A percentile compares a stretch with the other conserved stretches of the same genome.
Evolutionary conservation across 208 protist species (phyloP).

Genomic region (Crithidia acanthocephali): DNA sequence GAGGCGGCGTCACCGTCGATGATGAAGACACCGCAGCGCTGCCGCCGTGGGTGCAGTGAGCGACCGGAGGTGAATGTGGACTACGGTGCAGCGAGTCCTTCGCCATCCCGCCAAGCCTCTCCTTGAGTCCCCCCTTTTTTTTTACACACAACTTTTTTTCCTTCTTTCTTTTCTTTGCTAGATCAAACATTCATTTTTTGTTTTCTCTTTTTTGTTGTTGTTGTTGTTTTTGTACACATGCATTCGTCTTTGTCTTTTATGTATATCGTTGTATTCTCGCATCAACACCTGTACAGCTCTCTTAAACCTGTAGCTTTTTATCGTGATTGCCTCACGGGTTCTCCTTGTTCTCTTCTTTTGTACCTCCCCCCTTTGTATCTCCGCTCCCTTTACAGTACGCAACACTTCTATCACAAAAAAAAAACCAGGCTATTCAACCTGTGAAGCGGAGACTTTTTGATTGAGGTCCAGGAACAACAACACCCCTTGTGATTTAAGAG

Average conservation of each 20-base stretch:
- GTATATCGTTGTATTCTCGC: not conserved
- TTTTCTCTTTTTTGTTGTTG: not conserved
- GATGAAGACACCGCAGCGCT: constrained; percentile 1
- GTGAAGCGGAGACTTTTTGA: too few species aligned
- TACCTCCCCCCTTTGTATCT: not conserved
- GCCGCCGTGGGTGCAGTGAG: constrained; percentile 27
- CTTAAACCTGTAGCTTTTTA: too few species aligned
- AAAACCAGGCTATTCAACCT: too few species aligned
- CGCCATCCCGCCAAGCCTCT: not conserved
- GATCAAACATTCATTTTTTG: constrained; percentile 1
- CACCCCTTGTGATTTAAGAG: too few species aligned
- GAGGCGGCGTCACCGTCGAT: not conserved
- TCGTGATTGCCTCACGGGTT: too few species aligned
- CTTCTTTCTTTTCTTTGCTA: not conserved
- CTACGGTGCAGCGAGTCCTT: not conserved
- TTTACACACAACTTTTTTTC: not conserved
- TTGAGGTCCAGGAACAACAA: too few species aligned
- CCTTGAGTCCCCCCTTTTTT: not conserved
- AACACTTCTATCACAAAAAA: too few species aligned
- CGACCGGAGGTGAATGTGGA: constrained; percentile 30
- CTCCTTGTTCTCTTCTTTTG: not conserved
- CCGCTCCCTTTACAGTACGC: too few species aligned
- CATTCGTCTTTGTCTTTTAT: too few species aligned
- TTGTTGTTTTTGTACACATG: too few species aligned
- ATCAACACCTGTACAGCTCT: too few species aligned